Percentiles rank a stretch among this genome's conserved stretches.
Evolutionary conservation across 192 early-diverging fungal genomes (phyloP).

Genomic region (Thamnidium elegans): DNA sequence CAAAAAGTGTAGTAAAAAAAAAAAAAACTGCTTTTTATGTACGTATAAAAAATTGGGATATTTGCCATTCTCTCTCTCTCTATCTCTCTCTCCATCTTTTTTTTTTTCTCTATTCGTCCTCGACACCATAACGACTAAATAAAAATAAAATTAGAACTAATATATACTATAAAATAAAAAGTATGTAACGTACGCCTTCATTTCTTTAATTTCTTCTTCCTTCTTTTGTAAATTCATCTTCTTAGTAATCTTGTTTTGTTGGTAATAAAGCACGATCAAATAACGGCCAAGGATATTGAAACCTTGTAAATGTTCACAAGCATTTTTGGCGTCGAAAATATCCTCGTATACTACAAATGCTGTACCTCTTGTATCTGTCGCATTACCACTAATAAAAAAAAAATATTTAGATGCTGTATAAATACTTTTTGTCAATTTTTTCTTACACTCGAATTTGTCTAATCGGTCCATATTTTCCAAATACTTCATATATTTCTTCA

Average conservation of each 20-base stretch:
- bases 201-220: slow-evolving; percentile 67
- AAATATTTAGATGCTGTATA: background rate
- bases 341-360: slow-evolving; percentile 98
- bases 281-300: slow-evolving; percentile 97
- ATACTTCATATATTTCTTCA: slow-evolving; percentile 97
- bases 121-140: slow-evolving; percentile 23
- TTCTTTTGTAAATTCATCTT: slow-evolving; percentile 78
- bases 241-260: slow-evolving; percentile 75
- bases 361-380: slow-evolving; percentile 85
- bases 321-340: slow-evolving; percentile 96
- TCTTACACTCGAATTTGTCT: slow-evolving; percentile 82
- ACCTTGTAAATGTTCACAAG: slow-evolving; percentile 92
- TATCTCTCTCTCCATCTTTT: background rate
- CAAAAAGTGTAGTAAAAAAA: no score
- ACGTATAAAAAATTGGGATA: slow-evolving; percentile 1
- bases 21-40: no score
- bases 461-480: slow-evolving; percentile 95
- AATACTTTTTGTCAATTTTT: background rate
- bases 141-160: background rate
- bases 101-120: slow-evolving; percentile 16
- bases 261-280: slow-evolving; percentile 91
- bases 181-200: slow-evolving; percentile 57
- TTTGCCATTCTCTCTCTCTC: background rate
- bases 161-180: background rate
- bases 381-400: slow-evolving; percentile 55